Evolutionary conservation across 1,284 basidiomycete genomes (phyloP).

Genomic region (Leccinum discolor): DNA sequence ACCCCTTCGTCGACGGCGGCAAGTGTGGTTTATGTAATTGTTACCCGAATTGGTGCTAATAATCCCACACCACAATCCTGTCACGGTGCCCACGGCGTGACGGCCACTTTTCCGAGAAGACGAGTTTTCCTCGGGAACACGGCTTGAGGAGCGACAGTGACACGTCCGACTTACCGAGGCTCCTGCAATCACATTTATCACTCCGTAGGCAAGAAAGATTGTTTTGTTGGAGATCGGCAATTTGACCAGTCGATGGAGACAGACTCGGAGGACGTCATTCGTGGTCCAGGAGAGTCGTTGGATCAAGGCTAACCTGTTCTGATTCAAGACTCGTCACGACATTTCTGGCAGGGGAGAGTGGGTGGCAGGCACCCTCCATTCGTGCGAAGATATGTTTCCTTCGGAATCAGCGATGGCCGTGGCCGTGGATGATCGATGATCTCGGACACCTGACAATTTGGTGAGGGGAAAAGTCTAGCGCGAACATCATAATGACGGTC

Average conservation of each 20-base stretch:
- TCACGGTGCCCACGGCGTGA: no score
- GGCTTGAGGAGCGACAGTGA: conserved; percentile 61
- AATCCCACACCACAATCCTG: no score
- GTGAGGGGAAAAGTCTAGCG: conserved; percentile 1
- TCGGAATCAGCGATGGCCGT: conserved; percentile 81
- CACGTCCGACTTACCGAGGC: conserved; percentile 68
- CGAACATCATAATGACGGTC: conserved; percentile 7
- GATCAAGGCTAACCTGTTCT: conserved; percentile 46
- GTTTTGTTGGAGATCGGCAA: conserved; percentile 39
- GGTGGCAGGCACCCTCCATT: conserved; percentile 50
- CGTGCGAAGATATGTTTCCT: conserved; percentile 69
- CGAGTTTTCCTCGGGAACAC: conserved; percentile 41
- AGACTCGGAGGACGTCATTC: conserved; percentile 58
- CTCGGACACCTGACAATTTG: conserved; percentile 53
- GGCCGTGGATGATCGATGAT: conserved; percentile 29
- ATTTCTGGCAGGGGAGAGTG: neutral
- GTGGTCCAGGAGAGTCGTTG: conserved; percentile 59
- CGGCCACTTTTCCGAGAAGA: no score
- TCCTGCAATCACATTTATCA: conserved; percentile 33
- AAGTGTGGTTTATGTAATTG: no score
- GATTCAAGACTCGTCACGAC: conserved; percentile 10
- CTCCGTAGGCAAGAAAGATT: conserved; percentile 1
- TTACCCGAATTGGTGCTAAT: no score
- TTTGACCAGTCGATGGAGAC: conserved; percentile 91
- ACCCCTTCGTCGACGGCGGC: no score